Conservation (phyloP, 2,329 filamentous ascomycete species). For the Aspergillus oerlinghausenensis region DNA sequence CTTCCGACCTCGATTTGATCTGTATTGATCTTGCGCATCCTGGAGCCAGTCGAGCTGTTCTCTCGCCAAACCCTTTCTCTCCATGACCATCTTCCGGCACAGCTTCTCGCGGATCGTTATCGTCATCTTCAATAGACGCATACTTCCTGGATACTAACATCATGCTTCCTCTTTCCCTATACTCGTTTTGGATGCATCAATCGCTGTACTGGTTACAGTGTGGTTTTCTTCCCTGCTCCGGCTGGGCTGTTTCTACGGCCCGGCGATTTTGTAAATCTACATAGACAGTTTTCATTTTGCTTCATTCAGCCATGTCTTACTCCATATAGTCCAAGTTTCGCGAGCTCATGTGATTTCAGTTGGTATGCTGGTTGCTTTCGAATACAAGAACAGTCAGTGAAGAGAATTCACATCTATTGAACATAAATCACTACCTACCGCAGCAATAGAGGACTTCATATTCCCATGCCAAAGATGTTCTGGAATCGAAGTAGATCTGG, state of each 20-base stretch:
- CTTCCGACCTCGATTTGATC: background rate
- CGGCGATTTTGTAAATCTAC: slow-evolving; percentile 10
- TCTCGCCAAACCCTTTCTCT: background rate
- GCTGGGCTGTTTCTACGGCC: background rate
- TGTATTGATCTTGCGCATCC: background rate
- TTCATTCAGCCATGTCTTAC: background rate
- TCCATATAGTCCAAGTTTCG: slow-evolving; percentile 6
- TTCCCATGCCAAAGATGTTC: background rate
- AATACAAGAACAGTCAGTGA: background rate
- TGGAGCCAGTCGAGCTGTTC: background rate
- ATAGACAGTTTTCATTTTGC: slow-evolving; percentile 5
- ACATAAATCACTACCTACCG: too few species aligned
- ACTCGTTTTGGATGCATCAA: background rate
- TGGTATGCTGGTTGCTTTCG: background rate
- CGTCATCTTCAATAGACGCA: background rate
- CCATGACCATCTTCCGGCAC: background rate
- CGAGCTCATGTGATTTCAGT: background rate
- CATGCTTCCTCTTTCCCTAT: background rate
- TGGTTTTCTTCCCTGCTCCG: slow-evolving; percentile 4
- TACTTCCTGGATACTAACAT: slow-evolving; percentile 1
- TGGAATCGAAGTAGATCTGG: background rate
- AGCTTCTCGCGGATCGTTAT: background rate
- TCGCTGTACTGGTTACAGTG: slow-evolving; percentile 19
- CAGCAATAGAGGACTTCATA: background rate
- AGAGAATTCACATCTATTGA: background rate